phyloP scores from a whole-genome alignment of 805 yeast species.

The Geotrichum ghanense region DNA sequence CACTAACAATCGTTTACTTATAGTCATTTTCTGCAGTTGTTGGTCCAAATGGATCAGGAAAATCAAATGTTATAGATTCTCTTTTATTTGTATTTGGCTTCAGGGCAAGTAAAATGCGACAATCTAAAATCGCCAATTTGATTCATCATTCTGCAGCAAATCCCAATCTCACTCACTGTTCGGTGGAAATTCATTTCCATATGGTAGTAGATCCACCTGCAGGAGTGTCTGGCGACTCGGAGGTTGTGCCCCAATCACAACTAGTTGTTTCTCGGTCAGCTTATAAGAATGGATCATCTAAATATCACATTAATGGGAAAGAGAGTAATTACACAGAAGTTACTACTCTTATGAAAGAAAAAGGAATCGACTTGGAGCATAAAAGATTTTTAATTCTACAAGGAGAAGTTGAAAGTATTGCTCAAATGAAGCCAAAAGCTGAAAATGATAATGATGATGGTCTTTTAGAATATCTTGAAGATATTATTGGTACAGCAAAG shows the following conservation, averaged over 20 bases:
- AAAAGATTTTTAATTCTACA: constrained; percentile 89
- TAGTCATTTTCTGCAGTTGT: constrained; percentile 92
- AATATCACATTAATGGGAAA: constrained; percentile 60
- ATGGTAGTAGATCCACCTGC: constrained; percentile 48
- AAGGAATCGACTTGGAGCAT: constrained; percentile 91
- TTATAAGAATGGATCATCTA: constrained; percentile 60
- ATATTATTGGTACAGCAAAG: constrained; percentile 86
- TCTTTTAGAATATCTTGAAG: constrained; percentile 83
- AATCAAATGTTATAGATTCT: constrained; percentile 94
- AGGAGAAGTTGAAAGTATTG: constrained; percentile 97
- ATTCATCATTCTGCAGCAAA: constrained; percentile 80
- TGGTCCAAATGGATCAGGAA: constrained; percentile 98
- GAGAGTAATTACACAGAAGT: constrained; percentile 71
- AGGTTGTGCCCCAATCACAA: constrained; percentile 40
- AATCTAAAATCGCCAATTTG: constrained; percentile 80
- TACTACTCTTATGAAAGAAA: constrained; percentile 54
- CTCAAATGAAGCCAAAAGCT: constrained; percentile 97
- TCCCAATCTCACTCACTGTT: constrained; percentile 59
- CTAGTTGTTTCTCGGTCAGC: constrained; percentile 76
- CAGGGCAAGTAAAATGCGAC: constrained; percentile 94
- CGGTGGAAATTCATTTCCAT: constrained; percentile 82
- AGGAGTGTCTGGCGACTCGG: constrained; percentile 31
- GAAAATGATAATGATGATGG: constrained; percentile 91
- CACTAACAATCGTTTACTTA: constrained; percentile 2
- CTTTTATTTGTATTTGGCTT: constrained; percentile 95